Evolutionary conservation across 2,329 filamentous ascomycete genomes (phyloP), one percentile per base, ranked within the genome.

Genomic region (Rhynchosporium agropyri): DNA sequence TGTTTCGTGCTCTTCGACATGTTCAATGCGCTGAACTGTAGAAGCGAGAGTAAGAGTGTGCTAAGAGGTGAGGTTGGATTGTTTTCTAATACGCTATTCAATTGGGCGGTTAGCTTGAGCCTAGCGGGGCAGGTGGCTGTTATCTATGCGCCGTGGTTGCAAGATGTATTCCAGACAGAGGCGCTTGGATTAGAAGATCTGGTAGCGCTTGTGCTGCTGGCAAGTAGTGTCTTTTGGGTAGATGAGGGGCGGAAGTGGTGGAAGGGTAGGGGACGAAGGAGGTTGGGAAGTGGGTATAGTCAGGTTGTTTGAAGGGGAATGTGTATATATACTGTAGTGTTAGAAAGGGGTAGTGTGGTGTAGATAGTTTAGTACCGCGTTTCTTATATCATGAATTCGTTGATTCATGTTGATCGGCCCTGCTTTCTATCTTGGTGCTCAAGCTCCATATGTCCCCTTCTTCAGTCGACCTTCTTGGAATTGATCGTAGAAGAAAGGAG

Each of bases 1-100:
- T 97, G 93, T 78, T 99, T 99, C 74, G 95, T 99, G 51, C 85
- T 99, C 60, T 99, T 98, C 77, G 95, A 99, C 81, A 99, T 99
- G 95, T 97, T 98, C 82, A 98, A 99, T 77, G 95, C 95, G 1
- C 82, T 99, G 28, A 89, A 91, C 15, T 99, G 95, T 77, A 91
- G 95, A 54, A 96, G 90, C 7, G 93, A 97, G 74, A 87, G 85
- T 66, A 98, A 98, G 76, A 96, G 91, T 10, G 82, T 99, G 4
- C 83, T 99, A 3, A 84, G 89, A 31, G 94, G 95, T 46, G 93
- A 99, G 74, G 83, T 96, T 57, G 86, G 89, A 8, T 76, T 96
- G 12, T 90, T 95, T 62, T 87, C 88, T 8, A 99, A 99, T 75
- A 89, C 87, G 64, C 89, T 99, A 77, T 99, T 99, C 79, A 98